Evolutionary conservation across 2,329 filamentous ascomycete species (phyloP).

Genomic region (Amylocarpus encephaloides): DNA sequence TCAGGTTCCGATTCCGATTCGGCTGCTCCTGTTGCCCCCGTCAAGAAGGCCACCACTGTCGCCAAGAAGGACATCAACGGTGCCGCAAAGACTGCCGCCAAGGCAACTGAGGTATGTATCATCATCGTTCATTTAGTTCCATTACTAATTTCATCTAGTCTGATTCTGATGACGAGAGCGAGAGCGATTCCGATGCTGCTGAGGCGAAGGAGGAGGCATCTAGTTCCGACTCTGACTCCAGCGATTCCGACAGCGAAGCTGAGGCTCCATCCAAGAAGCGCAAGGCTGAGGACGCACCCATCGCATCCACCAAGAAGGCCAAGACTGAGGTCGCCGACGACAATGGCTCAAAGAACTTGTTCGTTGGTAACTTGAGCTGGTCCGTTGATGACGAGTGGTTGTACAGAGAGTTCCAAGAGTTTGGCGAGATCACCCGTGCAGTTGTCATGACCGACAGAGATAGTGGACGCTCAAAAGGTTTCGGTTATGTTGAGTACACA

Average conservation of each 20-base stretch:
- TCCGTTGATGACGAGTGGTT: constrained; percentile 71
- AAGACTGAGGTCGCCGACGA: constrained; percentile 40
- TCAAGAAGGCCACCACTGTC: constrained; percentile 23
- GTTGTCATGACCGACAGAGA: constrained; percentile 63
- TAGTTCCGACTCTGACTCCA: constrained; percentile 19
- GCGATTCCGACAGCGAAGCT: constrained; percentile 25
- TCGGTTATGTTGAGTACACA: constrained; percentile 67
- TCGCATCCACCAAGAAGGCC: constrained; percentile 44
- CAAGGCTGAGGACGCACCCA: constrained; percentile 45
- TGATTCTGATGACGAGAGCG: constrained; percentile 17
- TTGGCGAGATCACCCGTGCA: constrained; percentile 57
- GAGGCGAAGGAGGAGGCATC: neutral
- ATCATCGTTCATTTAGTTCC: neutral
- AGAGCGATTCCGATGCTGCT: constrained; percentile 2
- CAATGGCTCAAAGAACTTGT: constrained; percentile 53
- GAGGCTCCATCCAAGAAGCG: constrained; percentile 47
- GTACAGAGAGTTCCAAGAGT: constrained; percentile 59
- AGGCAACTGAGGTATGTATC: too few species aligned
- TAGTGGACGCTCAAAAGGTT: constrained; percentile 63
- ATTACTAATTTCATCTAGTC: neutral
- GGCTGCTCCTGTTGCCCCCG: too few species aligned
- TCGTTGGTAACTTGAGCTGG: constrained; percentile 69
- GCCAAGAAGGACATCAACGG: constrained; percentile 25
- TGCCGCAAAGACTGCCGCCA: constrained; percentile 22
- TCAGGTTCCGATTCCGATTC: constrained; percentile 23